A percentile compares a stretch with the other conserved stretches of the same genome.
Evolutionary conservation across 148 eudicot genomes (phyloP).

Genomic region (Spergularia marina): DNA sequence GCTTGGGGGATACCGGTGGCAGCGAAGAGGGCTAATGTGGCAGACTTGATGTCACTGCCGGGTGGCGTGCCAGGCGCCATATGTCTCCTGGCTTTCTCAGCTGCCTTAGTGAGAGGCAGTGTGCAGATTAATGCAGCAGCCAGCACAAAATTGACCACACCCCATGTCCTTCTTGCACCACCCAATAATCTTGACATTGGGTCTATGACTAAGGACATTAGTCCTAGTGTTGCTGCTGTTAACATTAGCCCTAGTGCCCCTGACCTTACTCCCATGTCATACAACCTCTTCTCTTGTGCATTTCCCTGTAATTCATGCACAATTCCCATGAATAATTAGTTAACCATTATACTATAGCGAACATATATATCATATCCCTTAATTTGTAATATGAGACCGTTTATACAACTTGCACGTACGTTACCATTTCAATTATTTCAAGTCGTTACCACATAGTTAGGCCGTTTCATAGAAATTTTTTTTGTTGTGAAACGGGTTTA

Average conservation of each 20-base stretch:
- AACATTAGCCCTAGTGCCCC: constrained; percentile 82
- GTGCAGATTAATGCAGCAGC: constrained; percentile 56
- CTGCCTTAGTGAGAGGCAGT: constrained; percentile 51
- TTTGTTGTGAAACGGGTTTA: no score
- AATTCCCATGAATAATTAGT: no score
- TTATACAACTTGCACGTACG: no score
- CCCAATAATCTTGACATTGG: constrained; percentile 36
- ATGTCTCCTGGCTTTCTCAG: constrained; percentile 37
- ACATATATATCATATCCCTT: no score
- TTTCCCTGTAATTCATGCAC: constrained; percentile 16
- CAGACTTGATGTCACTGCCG: constrained; percentile 32
- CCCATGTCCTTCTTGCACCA: constrained; percentile 67
- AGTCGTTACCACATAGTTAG: no score
- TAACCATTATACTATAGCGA: no score
- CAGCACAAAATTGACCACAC: constrained; percentile 51
- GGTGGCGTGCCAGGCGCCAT: constrained; percentile 29
- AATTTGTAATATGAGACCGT: neutral
- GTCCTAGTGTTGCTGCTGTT: constrained; percentile 55
- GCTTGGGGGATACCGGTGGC: constrained; percentile 77
- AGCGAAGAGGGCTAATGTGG: constrained; percentile 56
- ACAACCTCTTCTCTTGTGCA: constrained; percentile 20
- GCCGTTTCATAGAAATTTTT: no score
- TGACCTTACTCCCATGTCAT: constrained; percentile 56
- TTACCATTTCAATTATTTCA: no score
- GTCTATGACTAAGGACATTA: constrained; percentile 50